Evolutionary conservation across 306 rosid genomes (phyloP), one percentile per base, ranked within the genome.

Genomic region (Elaeagnus macrophylla): DNA sequence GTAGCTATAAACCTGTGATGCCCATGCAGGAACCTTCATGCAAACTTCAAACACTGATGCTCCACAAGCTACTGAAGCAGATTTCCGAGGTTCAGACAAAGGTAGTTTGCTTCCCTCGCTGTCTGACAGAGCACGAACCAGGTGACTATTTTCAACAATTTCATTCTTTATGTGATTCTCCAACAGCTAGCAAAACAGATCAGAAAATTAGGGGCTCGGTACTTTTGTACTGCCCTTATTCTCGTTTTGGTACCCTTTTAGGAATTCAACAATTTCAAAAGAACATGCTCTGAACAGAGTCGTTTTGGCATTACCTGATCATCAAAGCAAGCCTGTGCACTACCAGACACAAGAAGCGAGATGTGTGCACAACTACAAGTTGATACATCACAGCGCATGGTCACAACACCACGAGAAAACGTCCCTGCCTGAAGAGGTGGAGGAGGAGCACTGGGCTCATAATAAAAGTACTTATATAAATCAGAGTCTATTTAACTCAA

Each of bases 361-460:
- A 93, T 87, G 68, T 93, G 99, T 37, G 96, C 85, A 56, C 85
- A 77, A 68, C 95, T 93, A 72, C 88, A 78, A 42, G 99, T 93
- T 74, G 93, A 76, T 32, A 93, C 68, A 77, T 93, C 96, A 62
- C 99, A 93, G 59, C 99, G 85, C 99, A 93, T 93, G 40, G 99
- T 93, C 74, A 93, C 95, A 39, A 93, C 99, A 59, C 99, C 99
- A 1, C 99, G 96, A 73, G 96, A 87, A 84, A 93, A 93, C 66
- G 96, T 60, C 39, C 89, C 95, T 6, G 96, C 99, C 79, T 87
- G 96, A 67, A 93, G 96, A 57, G 99, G 96, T 12, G 99, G 99
- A 3, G 99, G 96, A 35, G 96, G 86, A 50, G 99, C 96, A 80
- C 99, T 93, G 79, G 67, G 56, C 77, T 71, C 38, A 71, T 66